These are phyloP conservation scores for Parachaetomium inaequale DNA, from an alignment of 495 filamentous ascomycete genomes.

Conservation along the genomic window DNA sequence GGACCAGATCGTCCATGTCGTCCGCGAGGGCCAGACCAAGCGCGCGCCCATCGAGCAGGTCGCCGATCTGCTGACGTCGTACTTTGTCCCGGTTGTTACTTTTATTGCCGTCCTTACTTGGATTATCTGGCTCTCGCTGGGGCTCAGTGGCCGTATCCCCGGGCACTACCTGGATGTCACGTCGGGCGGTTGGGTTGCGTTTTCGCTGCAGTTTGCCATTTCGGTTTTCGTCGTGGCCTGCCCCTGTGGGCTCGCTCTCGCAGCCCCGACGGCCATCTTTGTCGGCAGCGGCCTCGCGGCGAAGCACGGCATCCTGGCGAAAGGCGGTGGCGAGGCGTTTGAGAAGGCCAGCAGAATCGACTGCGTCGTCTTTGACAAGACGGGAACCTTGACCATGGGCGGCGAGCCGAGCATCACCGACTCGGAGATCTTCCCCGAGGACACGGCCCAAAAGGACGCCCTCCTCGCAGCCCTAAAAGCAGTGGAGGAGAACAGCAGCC, in stretches of 20 bases:
- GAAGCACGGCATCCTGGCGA: conserved; percentile 82
- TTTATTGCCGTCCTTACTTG: conserved; percentile 78
- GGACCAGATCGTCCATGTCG: conserved; percentile 83
- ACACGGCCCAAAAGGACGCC: conserved; percentile 13
- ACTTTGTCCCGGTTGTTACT: conserved; percentile 86
- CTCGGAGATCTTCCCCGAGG: conserved; percentile 46
- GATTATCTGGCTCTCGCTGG: conserved; percentile 76
- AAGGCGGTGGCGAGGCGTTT: conserved; percentile 94
- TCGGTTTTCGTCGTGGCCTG: conserved; percentile 94
- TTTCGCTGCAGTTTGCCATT: conserved; percentile 88
- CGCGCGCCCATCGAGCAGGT: conserved; percentile 83
- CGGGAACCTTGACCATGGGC: conserved; percentile 84
- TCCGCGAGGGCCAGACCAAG: conserved; percentile 85
- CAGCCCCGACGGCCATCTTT: conserved; percentile 89
- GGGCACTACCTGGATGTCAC: conserved; percentile 60
- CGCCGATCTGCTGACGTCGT: conserved; percentile 77
- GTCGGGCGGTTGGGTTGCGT: conserved; percentile 78
- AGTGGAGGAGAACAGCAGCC: conserved; percentile 78
- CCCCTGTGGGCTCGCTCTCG: conserved; percentile 87
- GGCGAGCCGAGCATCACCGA: conserved; percentile 78
- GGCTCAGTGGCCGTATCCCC: conserved; percentile 64
- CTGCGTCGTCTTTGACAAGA: conserved; percentile 94
- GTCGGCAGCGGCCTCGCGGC: conserved; percentile 88
- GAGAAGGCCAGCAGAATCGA: conserved; percentile 86
- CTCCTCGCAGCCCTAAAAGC: conserved; percentile 54